phyloP scores from a whole-genome alignment of 352 stramenopile species.

The Globisporangium uncinulatum region DNA sequence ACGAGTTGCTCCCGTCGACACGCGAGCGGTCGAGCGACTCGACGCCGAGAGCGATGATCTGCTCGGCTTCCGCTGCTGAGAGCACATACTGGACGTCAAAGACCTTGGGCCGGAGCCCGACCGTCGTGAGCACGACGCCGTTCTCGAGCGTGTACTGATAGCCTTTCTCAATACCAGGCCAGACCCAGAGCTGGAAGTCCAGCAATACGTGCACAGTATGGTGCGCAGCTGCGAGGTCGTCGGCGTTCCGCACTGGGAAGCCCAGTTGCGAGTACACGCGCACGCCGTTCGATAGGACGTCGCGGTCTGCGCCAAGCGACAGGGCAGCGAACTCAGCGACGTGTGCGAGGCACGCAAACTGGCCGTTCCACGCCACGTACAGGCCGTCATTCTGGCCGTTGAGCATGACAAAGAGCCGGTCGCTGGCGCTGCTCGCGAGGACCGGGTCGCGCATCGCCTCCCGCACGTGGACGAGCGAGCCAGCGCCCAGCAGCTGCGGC shows the following conservation, averaged over 20 bases:
- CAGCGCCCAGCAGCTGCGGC: conserved; percentile 27
- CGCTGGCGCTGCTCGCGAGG: conserved; percentile 14
- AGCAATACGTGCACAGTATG: conserved; percentile 72
- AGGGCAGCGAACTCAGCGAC: conserved; percentile 38
- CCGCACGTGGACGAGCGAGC: conserved; percentile 36
- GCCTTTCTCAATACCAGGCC: conserved; percentile 71
- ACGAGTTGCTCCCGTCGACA: conserved; percentile 61
- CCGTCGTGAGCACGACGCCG: conserved; percentile 61
- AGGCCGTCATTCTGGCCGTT: conserved; percentile 76
- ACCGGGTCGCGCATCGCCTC: conserved; percentile 35
- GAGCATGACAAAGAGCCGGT: conserved; percentile 82
- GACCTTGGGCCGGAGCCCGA: conserved; percentile 66
- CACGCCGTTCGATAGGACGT: conserved; percentile 65
- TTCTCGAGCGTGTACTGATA: conserved; percentile 70
- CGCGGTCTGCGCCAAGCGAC: conserved; percentile 60
- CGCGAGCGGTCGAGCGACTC: conserved; percentile 55
- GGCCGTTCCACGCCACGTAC: conserved; percentile 74
- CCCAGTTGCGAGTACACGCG: conserved; percentile 72
- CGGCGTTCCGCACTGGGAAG: conserved; percentile 35
- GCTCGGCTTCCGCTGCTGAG: conserved; percentile 44
- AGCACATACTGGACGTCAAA: conserved; percentile 71
- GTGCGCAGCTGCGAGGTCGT: conserved; percentile 39
- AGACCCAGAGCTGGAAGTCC: conserved; percentile 81
- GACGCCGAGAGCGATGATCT: conserved; percentile 48
- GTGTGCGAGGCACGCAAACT: conserved; percentile 51